Conservation (phyloP, 192 early-diverging fungal species). For the Coemansia sp. region DNA sequence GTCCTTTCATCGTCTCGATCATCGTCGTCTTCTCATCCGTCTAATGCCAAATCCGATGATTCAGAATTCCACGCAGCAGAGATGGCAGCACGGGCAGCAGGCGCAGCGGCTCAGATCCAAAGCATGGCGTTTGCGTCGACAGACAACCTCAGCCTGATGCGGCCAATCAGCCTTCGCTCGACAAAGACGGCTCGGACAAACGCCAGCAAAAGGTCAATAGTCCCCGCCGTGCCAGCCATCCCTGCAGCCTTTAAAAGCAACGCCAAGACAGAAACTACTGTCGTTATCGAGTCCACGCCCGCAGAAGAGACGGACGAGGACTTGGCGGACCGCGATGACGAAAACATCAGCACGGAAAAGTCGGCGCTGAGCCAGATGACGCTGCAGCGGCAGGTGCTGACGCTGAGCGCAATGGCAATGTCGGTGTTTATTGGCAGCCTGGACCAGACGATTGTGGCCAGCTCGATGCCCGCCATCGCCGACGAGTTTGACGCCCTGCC, state of each 20-base stretch:
- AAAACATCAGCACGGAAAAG: constrained; percentile 10
- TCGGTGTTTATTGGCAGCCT: constrained; percentile 45
- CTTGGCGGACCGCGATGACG: constrained; percentile 17
- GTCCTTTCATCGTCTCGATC: background rate
- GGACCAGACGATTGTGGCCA: constrained; percentile 66
- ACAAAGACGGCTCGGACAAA: constrained; percentile 1
- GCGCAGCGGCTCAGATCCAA: constrained; percentile 4
- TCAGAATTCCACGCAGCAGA: background rate
- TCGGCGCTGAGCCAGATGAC: constrained; percentile 29
- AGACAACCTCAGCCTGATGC: background rate
- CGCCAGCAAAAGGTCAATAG: background rate
- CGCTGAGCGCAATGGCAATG: constrained; percentile 40
- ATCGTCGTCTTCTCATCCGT: background rate
- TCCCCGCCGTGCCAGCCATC: constrained; percentile 5
- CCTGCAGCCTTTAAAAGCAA: background rate
- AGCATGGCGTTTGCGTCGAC: constrained; percentile 12
- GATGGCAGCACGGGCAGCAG: background rate
- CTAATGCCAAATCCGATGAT: background rate
- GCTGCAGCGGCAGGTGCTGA: constrained; percentile 19
- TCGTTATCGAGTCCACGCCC: background rate
- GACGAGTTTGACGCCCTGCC: constrained; percentile 56
- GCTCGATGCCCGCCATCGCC: constrained; percentile 62
- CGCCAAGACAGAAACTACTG: background rate
- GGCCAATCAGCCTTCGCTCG: constrained; percentile 2
- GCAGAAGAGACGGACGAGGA: constrained; percentile 3